Conservation (phyloP, 805 yeast genomes). For the Tetrapisispora namnaoensis region DNA sequence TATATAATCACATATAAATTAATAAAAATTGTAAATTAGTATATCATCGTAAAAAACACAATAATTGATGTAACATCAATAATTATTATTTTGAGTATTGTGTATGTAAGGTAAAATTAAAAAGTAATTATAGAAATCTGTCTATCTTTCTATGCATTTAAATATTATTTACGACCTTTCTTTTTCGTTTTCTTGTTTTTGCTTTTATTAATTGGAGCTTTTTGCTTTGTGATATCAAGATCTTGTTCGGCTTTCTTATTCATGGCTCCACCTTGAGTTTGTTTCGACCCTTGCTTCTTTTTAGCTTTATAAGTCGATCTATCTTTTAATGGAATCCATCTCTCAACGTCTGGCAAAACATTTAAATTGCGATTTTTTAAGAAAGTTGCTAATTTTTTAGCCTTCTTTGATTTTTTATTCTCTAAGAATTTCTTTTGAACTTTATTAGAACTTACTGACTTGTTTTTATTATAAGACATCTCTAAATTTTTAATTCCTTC, state of each 20-base stretch:
- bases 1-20: constrained; percentile 1
- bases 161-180: constrained; percentile 18
- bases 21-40: neutral
- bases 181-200: constrained; percentile 13
- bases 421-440: constrained; percentile 27
- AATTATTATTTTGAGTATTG: neutral
- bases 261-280: constrained; percentile 58
- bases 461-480: neutral
- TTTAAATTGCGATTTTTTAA: constrained; percentile 24
- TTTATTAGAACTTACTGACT: constrained; percentile 4
- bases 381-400: constrained; percentile 16
- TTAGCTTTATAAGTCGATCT: constrained; percentile 77
- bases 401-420: constrained; percentile 11
- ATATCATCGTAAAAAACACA: too few species aligned
- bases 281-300: constrained; percentile 40
- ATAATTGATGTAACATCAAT: neutral
- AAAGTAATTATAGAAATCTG: neutral
- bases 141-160: neutral
- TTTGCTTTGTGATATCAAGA: constrained; percentile 23
- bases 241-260: constrained; percentile 28
- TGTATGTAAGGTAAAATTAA: neutral
- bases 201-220: constrained; percentile 6
- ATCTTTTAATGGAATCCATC: constrained; percentile 88
- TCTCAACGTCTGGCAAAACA: constrained; percentile 50
- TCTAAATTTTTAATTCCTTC: constrained; percentile 13